phyloP scores from a whole-genome alignment of 169 alveolate genomes.

The Toxoplasma gondii region DNA sequence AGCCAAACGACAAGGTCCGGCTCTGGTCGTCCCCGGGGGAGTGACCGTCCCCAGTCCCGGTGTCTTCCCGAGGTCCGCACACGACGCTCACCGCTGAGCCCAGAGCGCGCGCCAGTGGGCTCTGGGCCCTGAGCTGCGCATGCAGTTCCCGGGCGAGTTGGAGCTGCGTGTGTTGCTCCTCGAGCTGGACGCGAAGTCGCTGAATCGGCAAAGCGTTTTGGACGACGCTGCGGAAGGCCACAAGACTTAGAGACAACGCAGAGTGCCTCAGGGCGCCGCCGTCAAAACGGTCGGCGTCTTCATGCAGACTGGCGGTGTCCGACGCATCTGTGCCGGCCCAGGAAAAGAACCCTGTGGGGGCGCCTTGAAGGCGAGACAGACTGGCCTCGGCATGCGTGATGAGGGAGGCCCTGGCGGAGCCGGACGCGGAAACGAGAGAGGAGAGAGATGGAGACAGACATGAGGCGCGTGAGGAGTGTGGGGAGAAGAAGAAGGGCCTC shows the following conservation, averaged over 20 bases:
- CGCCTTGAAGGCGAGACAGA: too few species aligned
- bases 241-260: slow-evolving; percentile 44
- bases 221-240: not conserved
- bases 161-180: slow-evolving; percentile 31
- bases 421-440: too few species aligned
- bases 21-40: slow-evolving; percentile 7
- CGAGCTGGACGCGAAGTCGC: slow-evolving; percentile 35
- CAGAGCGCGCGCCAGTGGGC: not conserved
- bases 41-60: not conserved
- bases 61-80: not conserved
- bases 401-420: too few species aligned
- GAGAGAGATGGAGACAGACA: not conserved
- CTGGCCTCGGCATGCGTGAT: too few species aligned
- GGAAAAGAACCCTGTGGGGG: too few species aligned
- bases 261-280: slow-evolving; percentile 52
- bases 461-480: not conserved
- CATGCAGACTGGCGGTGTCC: not conserved
- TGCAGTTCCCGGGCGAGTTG: not conserved
- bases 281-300: slow-evolving; percentile 37
- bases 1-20: not conserved
- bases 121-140: not conserved
- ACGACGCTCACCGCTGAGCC: not conserved
- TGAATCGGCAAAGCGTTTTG: slow-evolving; percentile 36
- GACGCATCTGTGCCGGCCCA: not conserved
- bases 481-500: not conserved